Base-by-base conservation (phyloP, 1,284 basidiomycete species). In the Irpex sp. region DNA sequence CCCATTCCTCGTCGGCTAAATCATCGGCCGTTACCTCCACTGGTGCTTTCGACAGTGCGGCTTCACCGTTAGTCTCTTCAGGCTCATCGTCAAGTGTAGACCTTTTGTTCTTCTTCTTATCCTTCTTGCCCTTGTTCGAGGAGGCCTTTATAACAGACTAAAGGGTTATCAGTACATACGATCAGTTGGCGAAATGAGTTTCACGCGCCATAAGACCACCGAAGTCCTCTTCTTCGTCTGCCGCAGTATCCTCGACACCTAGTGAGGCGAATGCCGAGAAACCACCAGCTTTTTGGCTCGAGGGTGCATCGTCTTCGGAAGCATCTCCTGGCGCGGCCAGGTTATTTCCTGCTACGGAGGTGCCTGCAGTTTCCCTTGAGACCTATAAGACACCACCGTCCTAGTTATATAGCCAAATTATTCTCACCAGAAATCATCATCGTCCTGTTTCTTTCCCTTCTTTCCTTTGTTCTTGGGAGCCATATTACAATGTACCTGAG, bases 401-500 rank as follows among this genome's bases (percentile, higher is more conserved):
- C 17, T 17, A 9, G n/a, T 17, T 37, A 66, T 26, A 31, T 62
- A 54, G 67, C 54, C 57, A 64, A 63, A 64, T 59, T 7, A 50
- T 60, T 70, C 87, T 62, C 68, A 94, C 93, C 93, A 95, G 79
- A 85, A 92, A 67, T 92, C 88, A 61, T 91, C 92, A 66, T 92
- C 91, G 70, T 90, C 83, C 70, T 79, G 82, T 75, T 89, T 93
- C 78, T 94, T 94, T 21, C 82, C 86, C 75, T 94, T 95, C 81
- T 95, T 95, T 65, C 85, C 90, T 74, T 94, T 93, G 72, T 87
- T 92, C 79, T 95, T 96, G 58, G 93, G 93, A 63, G 93, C 81
- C 94, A 96, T 95, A 51, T 53, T 46, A 17, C 5, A 57, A 39
- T n/a, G 43, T 33, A 33, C 9, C 6, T 19, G 11, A 43, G 17